Base-by-base conservation (phyloP, 2,329 filamentous ascomycete genomes). In the Aureobasidium pullulans region DNA sequence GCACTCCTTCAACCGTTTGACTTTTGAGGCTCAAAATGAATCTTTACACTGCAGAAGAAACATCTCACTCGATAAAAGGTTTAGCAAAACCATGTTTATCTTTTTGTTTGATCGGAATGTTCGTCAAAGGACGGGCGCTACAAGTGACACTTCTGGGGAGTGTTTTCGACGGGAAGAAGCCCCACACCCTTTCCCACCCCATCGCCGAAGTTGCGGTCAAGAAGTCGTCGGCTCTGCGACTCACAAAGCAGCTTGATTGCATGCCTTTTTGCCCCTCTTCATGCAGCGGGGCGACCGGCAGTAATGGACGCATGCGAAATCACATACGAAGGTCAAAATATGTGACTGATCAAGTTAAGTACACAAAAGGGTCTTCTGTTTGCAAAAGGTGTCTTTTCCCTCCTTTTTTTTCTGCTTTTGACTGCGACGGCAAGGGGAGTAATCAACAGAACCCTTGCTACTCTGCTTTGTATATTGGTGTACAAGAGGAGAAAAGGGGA, bases 171-270 rank as follows among this genome's bases (percentile, higher is more conserved):
- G 37, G 36, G 28, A 9, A 34, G 39, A 32, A 32, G 37, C 50
- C 50, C 50, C 48, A 52, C 48, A 52, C 48, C 34, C 48, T 39
- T 36, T 31, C 10, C 6, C 13, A n/a, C 15, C 29, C 34, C 10
- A 13, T 16, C 16, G 50, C 34, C 34, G 34, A 54, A 54, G 28
- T 54, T 40, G 50, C 50, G 50, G 50, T 54, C 49, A 43, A 44
- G 42, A 23, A 23, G 23, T 23, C 23, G 48, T 52, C 48, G 48
- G 48, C 36, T 52, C 50, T 32, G 23, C 29, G 15, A 42, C 28
- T 19, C 34, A 43, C 50, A 16, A 54, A 40, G 16, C 31, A 54
- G 39, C 23, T 42, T 54, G 39, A 43, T 54, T 54, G 50, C 50
- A 31, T 11, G 23, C 23, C 23, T 23, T 23, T 34, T 52, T 23